Conservation (phyloP, 192 early-diverging fungal species). For the Lunasporangiospora selenospora region DNA sequence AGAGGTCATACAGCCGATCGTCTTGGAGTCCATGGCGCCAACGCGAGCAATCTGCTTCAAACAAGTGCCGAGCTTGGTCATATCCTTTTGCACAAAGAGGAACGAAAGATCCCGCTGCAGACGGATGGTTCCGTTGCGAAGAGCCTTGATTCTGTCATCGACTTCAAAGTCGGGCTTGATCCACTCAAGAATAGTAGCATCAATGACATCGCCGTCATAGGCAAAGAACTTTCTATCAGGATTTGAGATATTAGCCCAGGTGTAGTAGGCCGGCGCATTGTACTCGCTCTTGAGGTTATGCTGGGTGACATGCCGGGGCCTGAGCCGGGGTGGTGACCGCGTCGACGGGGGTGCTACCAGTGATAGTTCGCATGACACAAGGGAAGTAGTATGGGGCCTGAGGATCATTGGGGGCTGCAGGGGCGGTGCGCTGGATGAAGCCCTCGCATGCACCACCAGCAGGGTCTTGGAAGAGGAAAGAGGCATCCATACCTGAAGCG, state of each 20-base stretch:
- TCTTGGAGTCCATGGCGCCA: conserved; percentile 78
- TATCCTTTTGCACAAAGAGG: conserved; percentile 49
- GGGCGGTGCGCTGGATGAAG: conserved; percentile 11
- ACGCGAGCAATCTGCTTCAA: conserved; percentile 76
- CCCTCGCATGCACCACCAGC: conserved; percentile 53
- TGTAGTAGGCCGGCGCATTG: conserved; percentile 48
- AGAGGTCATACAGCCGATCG: conserved; percentile 85
- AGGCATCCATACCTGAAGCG: conserved; percentile 73
- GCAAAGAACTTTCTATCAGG: conserved; percentile 58
- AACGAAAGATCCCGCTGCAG: conserved; percentile 47
- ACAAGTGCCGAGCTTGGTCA: conserved; percentile 67
- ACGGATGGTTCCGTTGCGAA: conserved; percentile 22
- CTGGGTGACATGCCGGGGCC: conserved; percentile 46
- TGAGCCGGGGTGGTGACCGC: conserved; percentile 56
- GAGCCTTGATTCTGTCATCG: conserved; percentile 55
- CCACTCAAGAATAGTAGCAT: conserved; percentile 56
- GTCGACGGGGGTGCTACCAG: conserved; percentile 47
- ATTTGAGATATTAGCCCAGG: conserved; percentile 56
- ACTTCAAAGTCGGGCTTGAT: conserved; percentile 62
- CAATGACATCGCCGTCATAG: conserved; percentile 49
- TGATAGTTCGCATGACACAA: conserved; percentile 15
- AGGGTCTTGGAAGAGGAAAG: conserved; percentile 72
- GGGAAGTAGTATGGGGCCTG: conserved; percentile 37
- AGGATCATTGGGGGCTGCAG: conserved; percentile 9
- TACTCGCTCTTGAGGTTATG: conserved; percentile 39